phyloP scores from a whole-genome alignment of 768 basidiomycete species.

The Boletus fagicola region DNA sequence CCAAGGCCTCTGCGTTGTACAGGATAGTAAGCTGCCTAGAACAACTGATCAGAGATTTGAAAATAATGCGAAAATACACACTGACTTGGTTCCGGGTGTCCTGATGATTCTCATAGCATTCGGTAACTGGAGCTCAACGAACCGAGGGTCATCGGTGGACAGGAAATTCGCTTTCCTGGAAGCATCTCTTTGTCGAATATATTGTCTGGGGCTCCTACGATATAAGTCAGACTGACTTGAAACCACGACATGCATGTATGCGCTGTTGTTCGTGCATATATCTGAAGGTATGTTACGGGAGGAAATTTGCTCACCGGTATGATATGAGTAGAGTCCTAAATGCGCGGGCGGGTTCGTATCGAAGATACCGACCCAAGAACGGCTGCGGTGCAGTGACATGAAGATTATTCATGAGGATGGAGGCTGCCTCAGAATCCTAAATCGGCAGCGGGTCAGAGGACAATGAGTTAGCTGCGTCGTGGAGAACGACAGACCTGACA shows the following conservation, averaged over 20 bases:
- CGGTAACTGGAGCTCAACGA: constrained; percentile 49
- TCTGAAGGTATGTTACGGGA: not conserved
- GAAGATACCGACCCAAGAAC: constrained; percentile 70
- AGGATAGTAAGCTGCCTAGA: constrained; percentile 41
- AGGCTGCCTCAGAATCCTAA: constrained; percentile 59
- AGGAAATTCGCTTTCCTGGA: constrained; percentile 15
- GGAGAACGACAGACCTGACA: constrained; percentile 57
- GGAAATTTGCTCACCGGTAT: constrained; percentile 50
- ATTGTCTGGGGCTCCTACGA: constrained; percentile 24
- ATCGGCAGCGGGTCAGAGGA: not conserved
- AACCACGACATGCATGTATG: constrained; percentile 21
- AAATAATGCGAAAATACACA: not conserved
- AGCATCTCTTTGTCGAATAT: constrained; percentile 16
- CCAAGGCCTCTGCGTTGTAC: constrained; percentile 57
- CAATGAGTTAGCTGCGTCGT: not conserved
- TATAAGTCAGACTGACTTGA: constrained; percentile 8
- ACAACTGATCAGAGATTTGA: not conserved
- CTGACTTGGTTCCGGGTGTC: constrained; percentile 51
- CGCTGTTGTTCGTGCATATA: constrained; percentile 17
- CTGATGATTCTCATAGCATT: constrained; percentile 60
- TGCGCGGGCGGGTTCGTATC: constrained; percentile 76
- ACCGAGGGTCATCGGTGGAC: constrained; percentile 23
- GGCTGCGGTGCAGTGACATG: constrained; percentile 54
- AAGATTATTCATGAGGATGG: constrained; percentile 57
- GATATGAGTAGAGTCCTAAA: constrained; percentile 73